Percentiles rank a stretch among this genome's conserved stretches.
Evolutionary conservation across 2,329 filamentous ascomycete species (phyloP).

Genomic region (Didymella segeticola): DNA sequence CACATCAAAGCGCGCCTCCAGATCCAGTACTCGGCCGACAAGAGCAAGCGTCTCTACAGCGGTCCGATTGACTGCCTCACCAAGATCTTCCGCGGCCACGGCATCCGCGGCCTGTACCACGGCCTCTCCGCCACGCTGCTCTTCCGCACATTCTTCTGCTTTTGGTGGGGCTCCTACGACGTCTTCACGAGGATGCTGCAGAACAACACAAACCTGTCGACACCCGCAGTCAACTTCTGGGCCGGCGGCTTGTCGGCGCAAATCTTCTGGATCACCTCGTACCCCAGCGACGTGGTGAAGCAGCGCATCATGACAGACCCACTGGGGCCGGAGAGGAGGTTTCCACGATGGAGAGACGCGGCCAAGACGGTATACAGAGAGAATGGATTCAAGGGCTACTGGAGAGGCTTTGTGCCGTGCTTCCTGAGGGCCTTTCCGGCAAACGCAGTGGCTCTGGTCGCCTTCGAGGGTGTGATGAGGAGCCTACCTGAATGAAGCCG

Average conservation of each 20-base stretch:
- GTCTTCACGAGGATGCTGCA: conserved; percentile 74
- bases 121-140: conserved; percentile 84
- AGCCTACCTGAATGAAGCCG: conserved; percentile 39
- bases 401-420: conserved; percentile 90
- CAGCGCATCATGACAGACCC: conserved; percentile 97
- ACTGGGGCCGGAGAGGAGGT: conserved; percentile 69
- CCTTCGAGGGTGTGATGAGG: conserved; percentile 92
- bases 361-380: conserved; percentile 79
- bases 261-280: conserved; percentile 91
- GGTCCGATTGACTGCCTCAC: conserved; percentile 84
- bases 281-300: conserved; percentile 93
- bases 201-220: conserved; percentile 71
- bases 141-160: conserved; percentile 94
- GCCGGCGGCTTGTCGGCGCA: conserved; percentile 92
- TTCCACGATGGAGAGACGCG: conserved; percentile 79
- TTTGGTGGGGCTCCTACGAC: conserved; percentile 98
- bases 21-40: conserved; percentile 86
- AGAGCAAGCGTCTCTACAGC: conserved; percentile 78
- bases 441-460: conserved; percentile 91
- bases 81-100: conserved; percentile 68
- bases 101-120: conserved; percentile 81
- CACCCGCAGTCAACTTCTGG: conserved; percentile 93
- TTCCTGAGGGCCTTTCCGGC: conserved; percentile 94
- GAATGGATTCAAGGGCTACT: conserved; percentile 79
- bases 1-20: conserved; percentile 73